Percentiles rank a stretch among this genome's conserved stretches.
These are phyloP conservation scores for Pulveroboletus sp. DNA, from an alignment of 768 basidiomycete species.

Conservation along the genomic window DNA sequence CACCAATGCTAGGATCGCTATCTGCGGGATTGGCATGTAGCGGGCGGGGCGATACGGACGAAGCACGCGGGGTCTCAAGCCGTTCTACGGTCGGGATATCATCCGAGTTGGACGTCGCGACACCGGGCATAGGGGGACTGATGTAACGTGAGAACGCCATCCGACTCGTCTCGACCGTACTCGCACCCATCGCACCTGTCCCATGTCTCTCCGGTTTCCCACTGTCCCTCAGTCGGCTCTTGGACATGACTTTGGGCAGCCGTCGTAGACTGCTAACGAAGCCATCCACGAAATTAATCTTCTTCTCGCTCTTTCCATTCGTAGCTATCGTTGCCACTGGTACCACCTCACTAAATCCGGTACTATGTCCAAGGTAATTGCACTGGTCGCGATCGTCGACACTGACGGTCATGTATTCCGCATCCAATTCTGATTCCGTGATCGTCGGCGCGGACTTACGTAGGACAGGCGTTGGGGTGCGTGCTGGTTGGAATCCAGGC, in stretches of 20 bases:
- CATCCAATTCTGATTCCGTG: constrained; percentile 29
- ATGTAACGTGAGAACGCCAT: constrained; percentile 18
- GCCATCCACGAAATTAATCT: constrained; percentile 25
- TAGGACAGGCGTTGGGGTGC: constrained; percentile 25
- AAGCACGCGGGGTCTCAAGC: constrained; percentile 22
- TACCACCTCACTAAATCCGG: constrained; percentile 24
- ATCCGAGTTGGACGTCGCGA: constrained; percentile 22
- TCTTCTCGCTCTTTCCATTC: constrained; percentile 30
- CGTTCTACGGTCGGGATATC: constrained; percentile 28
- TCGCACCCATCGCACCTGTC: background rate
- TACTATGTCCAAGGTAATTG: constrained; percentile 14
- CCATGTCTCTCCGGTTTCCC: constrained; percentile 22
- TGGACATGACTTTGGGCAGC: constrained; percentile 33
- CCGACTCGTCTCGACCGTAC: constrained; percentile 12
- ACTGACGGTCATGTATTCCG: constrained; percentile 33
- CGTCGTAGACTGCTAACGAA: constrained; percentile 29
- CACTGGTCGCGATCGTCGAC: constrained; percentile 22
- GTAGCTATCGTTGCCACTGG: constrained; percentile 10
- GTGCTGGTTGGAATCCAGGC: constrained; percentile 17
- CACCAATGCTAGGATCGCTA: constrained; percentile 18
- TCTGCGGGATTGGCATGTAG: constrained; percentile 13
- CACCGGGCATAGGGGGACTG: constrained; percentile 16
- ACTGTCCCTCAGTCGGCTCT: constrained; percentile 24
- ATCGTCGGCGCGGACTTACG: constrained; percentile 29
- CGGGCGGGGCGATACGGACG: constrained; percentile 22